A percentile compares a stretch with the other conserved stretches of the same genome.
Conservation (phyloP, 1,284 basidiomycete species). For the Cerrena zonata region DNA sequence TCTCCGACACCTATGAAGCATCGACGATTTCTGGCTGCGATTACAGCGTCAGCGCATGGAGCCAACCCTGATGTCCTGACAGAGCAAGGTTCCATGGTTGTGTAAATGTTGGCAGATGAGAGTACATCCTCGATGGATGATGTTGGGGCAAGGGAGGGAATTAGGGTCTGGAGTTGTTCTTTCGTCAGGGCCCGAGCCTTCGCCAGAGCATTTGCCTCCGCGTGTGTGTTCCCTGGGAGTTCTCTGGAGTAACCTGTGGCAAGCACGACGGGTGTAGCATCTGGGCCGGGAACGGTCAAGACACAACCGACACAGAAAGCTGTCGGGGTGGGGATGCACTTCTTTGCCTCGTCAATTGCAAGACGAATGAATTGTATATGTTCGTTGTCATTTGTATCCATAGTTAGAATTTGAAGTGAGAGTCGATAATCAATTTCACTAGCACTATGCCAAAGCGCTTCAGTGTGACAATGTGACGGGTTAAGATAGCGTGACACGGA, state of each 20-base stretch:
- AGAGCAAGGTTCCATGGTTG: constrained; percentile 96
- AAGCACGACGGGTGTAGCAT: constrained; percentile 47
- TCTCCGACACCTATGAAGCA: constrained; percentile 91
- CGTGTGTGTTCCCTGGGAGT: constrained; percentile 92
- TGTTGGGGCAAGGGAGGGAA: constrained; percentile 31
- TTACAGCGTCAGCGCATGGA: constrained; percentile 83
- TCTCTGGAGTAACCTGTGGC: constrained; percentile 89
- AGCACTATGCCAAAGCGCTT: no score
- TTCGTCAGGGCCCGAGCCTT: constrained; percentile 56
- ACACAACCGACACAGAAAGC: constrained; percentile 96
- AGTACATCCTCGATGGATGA: constrained; percentile 44
- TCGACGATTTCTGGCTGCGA: constrained; percentile 62
- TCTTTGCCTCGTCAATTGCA: constrained; percentile 69
- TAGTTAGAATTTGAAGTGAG: no score
- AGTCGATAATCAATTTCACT: no score
- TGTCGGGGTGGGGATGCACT: constrained; percentile 66
- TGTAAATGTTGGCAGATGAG: constrained; percentile 71
- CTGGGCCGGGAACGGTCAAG: constrained; percentile 50
- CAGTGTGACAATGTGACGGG: not conserved
- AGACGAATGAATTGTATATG: constrained; percentile 52
- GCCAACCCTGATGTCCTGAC: constrained; percentile 81
- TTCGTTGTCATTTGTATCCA: constrained; percentile 3
- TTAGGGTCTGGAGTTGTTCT: constrained; percentile 38
- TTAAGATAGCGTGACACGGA: no score
- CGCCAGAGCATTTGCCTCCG: constrained; percentile 88